Percentiles rank a stretch among this genome's conserved stretches.
phyloP scores from a whole-genome alignment of 2,329 filamentous ascomycete species.

The Monilinia vaccinii-corymbosi region DNA sequence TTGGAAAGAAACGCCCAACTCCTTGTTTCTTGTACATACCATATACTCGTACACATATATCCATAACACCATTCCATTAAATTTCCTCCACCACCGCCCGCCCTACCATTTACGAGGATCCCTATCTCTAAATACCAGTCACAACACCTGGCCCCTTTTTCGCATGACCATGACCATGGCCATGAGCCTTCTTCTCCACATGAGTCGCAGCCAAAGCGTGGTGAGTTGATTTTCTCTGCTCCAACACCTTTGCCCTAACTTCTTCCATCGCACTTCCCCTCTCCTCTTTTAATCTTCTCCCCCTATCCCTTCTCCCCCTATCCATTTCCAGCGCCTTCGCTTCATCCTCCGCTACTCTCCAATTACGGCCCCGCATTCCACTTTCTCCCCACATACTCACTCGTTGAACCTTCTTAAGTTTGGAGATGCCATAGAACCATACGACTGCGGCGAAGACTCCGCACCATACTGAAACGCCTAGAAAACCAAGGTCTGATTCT shows the following conservation, averaged over 20 bases:
- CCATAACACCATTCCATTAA: not conserved
- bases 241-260: conserved; percentile 7
- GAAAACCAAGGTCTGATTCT: conserved; percentile 82
- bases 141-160: not conserved
- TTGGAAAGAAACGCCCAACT: not conserved
- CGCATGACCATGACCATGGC: not conserved
- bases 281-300: conserved; percentile 22
- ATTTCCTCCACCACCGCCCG: not conserved
- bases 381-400: conserved; percentile 63
- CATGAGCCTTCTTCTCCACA: not conserved
- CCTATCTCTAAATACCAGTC: not conserved
- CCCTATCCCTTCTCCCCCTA: conserved; percentile 19
- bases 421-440: conserved; percentile 73
- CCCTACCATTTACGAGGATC: not conserved
- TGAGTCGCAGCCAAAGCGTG: not conserved
- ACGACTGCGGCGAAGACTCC: conserved; percentile 66
- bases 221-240: not conserved
- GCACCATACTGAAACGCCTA: conserved; percentile 61
- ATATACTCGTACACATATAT: conserved; percentile 1
- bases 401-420: conserved; percentile 76
- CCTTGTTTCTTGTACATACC: not conserved
- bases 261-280: conserved; percentile 16
- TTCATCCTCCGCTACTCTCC: conserved; percentile 24
- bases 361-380: conserved; percentile 24
- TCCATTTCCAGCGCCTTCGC: conserved; percentile 20